Evolutionary conservation across 331 rosid species (phyloP), one percentile per base, ranked within the genome.

Genomic region (Quercus tomentella): DNA sequence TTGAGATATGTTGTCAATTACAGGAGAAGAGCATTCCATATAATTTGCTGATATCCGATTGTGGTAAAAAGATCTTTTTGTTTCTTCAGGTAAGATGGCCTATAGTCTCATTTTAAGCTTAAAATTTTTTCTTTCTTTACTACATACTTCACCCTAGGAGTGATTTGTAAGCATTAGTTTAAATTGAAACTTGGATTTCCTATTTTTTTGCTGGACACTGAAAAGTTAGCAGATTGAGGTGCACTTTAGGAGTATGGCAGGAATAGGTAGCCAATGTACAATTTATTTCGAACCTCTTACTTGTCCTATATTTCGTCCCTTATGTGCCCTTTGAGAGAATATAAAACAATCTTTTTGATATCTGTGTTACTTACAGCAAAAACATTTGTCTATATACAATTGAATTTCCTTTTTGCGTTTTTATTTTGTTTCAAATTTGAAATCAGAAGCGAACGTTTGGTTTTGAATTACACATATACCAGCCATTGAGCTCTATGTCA

Each of bases 51-150:
- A 72, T 85, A 56, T 76, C 86, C 28, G 81, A 79, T 33, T 51
- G 78, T 82, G 89, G 89, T 37, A 72, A 74, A 69, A 85, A 68
- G 71, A 85, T 85, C 25, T 79, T 71, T 77, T 82, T 85, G 65
- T 82, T 82, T 72, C 85, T 82, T 72, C 84, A 82, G 88, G 88
- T 85, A 62, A 76, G 43, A 12, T 77, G 73, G 28, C 33, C 23
- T 30, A 3, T 56, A 6, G 37, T 81, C 56, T 56, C 57, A 30
- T 75, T 69, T 30, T 54, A 20, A 11, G 62, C 49, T 22, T 60
- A 1, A 49, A 49, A 12, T 6, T 6, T 62, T 6, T 30, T 33
- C 15, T 58, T 72, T 10, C 8, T 60, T 68, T 30, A 51, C 67
- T 43, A 69, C 23, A 16, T 54, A 68, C 70, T 66, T 26, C 68